Percentiles rank a stretch among this genome's conserved stretches.
These are phyloP conservation scores for Irineochytrium annulatum DNA, from an alignment of 192 early-diverging fungal genomes.

Conservation along the genomic window DNA sequence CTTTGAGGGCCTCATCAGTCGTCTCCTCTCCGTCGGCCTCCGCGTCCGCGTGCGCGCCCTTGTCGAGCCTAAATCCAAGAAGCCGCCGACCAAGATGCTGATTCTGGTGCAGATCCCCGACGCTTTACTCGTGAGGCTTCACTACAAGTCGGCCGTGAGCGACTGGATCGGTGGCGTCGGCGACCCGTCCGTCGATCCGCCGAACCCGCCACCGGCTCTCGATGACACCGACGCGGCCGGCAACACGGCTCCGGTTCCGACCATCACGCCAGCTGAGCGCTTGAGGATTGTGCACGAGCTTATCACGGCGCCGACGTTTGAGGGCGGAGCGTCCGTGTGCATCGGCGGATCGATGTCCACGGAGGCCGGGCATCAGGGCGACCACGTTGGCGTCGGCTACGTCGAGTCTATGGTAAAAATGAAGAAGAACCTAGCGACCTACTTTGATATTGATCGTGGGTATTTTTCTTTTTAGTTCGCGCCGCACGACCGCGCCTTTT, in stretches of 20 bases:
- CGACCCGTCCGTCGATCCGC: not conserved
- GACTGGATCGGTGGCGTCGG: not conserved
- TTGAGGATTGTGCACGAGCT: slow-evolving; percentile 62
- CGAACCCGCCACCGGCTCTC: not conserved
- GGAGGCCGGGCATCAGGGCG: slow-evolving; percentile 50
- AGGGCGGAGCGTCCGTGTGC: slow-evolving; percentile 44
- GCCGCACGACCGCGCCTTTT: not conserved
- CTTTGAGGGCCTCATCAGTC: slow-evolving; percentile 48
- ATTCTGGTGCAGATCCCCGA: slow-evolving; percentile 29
- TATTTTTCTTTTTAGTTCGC: too few relatives aligned
- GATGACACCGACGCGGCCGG: not conserved
- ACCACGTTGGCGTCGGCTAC: slow-evolving; percentile 38
- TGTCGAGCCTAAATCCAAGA: not conserved
- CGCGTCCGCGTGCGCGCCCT: slow-evolving; percentile 59
- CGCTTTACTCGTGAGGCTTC: slow-evolving; percentile 8
- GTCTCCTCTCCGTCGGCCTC: slow-evolving; percentile 58
- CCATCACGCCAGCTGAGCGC: slow-evolving; percentile 45
- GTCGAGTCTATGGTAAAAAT: slow-evolving; percentile 68
- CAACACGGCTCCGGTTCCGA: not conserved
- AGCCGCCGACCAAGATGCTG: slow-evolving; percentile 12
- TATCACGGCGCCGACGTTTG: slow-evolving; percentile 48
- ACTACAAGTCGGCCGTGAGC: not conserved
- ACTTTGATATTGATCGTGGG: too few relatives aligned
- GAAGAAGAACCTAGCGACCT: too few relatives aligned
- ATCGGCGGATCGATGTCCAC: not conserved